These are phyloP conservation scores for Aspergillus fischeri DNA, from an alignment of 2,329 filamentous ascomycete species.

Conservation along the genomic window DNA sequence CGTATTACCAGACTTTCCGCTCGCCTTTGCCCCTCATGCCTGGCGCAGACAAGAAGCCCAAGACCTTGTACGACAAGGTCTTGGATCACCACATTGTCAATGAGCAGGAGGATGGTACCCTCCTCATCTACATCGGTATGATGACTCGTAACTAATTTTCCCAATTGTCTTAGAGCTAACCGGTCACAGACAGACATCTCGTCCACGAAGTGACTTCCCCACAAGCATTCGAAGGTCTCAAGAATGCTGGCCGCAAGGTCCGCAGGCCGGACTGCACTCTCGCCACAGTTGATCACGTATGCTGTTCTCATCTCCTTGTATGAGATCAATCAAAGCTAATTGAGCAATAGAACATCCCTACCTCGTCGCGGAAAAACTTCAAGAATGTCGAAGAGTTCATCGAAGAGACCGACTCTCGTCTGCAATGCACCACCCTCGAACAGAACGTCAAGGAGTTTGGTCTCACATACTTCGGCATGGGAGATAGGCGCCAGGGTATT, in stretches of 20 bases:
- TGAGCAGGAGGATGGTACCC: conserved; percentile 88
- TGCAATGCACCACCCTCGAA: conserved; percentile 93
- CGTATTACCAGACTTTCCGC: neutral
- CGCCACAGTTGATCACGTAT: conserved; percentile 92
- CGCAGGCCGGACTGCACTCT: conserved; percentile 94
- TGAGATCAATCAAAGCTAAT: conserved; percentile 11
- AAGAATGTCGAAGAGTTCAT: conserved; percentile 94
- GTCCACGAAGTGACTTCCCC: conserved; percentile 98
- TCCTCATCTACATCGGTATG: conserved; percentile 88
- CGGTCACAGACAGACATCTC: conserved; percentile 74
- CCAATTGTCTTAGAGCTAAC: conserved; percentile 17
- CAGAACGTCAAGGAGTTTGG: conserved; percentile 96
- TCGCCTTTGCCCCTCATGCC: conserved; percentile 60
- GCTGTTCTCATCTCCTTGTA: conserved; percentile 30
- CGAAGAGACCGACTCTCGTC: conserved; percentile 85
- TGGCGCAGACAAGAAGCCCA: conserved; percentile 64
- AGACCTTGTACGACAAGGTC: conserved; percentile 97
- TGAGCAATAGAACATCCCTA: conserved; percentile 75
- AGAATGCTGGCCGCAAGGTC: conserved; percentile 81
- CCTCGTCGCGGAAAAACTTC: conserved; percentile 81
- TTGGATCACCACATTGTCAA: conserved; percentile 92
- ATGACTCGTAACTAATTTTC: conserved; percentile 10
- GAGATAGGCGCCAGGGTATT: conserved; percentile 95
- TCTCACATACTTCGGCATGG: conserved; percentile 94
- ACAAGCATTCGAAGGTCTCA: conserved; percentile 96